Base-by-base conservation (phyloP, 2,329 filamentous ascomycete species). In the Paraconiothyrium sp. region DNA sequence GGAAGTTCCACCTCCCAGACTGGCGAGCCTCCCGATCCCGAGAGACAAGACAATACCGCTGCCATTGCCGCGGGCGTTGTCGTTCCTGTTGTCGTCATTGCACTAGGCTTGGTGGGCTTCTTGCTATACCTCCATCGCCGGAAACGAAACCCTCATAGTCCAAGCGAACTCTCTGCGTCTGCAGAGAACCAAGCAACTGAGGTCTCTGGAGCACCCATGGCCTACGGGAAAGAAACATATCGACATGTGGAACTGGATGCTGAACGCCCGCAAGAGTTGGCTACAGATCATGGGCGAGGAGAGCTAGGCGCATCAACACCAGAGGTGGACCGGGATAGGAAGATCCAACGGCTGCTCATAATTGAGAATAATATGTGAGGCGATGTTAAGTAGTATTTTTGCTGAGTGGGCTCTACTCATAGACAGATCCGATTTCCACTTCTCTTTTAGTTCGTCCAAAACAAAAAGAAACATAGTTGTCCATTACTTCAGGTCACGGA, bases 51-150 rank as follows among this genome's bases (percentile, higher is more conserved):
- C 16, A 41, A 54, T 9, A 54, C 50, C 10, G 58, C 56, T 20
- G 55, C 60, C 34, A 65, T 67, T 13, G 58, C 56, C 7, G 50
- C 49, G 11, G 58, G 60, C 1, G 58, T 63, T n/a, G 54, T 48
- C 13, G 43, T 65, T n/a, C 64, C 62, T n/a, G 30, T 65, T 6
- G 60, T 46, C 13, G 22, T 61, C 37, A 55, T 67, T 11, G 55
- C 52, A 7, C n/a, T 64, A 1, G 50, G 54, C n/a, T 14, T 59
- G 5, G 34, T 52, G 16, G 51, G 46, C n/a, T 58, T 64, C 32
- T n/a, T 63, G 4, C 27, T 67, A 16, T 61, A 52, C 54, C 35
- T 50, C 22, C 61, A 51, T 24, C 59, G 48, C 11, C 37, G 22
- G 22, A 55, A 41, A 35, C 22, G 9, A 8, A 34, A 16, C 9